Conservation (phyloP, 2,329 filamentous ascomycete species). For the Graphiopsis chlorocephala region DNA sequence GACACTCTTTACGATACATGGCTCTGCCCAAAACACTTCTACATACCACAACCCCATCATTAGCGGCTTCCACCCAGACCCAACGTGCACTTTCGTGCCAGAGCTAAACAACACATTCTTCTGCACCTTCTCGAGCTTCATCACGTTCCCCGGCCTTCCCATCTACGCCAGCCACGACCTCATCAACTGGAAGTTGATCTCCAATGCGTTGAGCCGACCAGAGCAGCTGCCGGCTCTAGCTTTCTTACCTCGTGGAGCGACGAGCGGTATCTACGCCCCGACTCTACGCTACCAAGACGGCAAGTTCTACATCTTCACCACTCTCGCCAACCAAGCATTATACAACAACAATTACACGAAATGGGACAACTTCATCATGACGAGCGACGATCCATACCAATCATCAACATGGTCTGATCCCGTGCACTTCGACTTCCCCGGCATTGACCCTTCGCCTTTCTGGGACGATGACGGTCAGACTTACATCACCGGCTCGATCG, state of each 20-base stretch:
- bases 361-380: constrained; percentile 47
- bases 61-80: constrained; percentile 47
- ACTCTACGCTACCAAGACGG: constrained; percentile 40
- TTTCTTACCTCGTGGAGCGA: constrained; percentile 33
- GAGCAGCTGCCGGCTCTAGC: constrained; percentile 38
- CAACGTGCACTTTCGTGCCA: constrained; percentile 44
- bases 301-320: constrained; percentile 39
- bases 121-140: constrained; percentile 44
- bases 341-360: constrained; percentile 30
- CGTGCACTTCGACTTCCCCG: constrained; percentile 44
- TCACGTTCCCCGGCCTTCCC: constrained; percentile 45
- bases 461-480: constrained; percentile 56
- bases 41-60: constrained; percentile 43
- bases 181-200: constrained; percentile 39
- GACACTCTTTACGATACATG: neutral
- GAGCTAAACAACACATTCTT: constrained; percentile 47
- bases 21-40: constrained; percentile 12
- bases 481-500: constrained; percentile 42
- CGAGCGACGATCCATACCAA: constrained; percentile 43
- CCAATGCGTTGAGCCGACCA: constrained; percentile 35
- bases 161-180: constrained; percentile 45
- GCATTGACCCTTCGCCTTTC: constrained; percentile 55
- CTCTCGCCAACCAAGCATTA: constrained; percentile 29
- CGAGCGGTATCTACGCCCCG: constrained; percentile 42
- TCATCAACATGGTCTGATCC: constrained; percentile 48